Base-by-base conservation (phyloP, 1,284 basidiomycete species). In the Ceratobasidium theobromae region DNA sequence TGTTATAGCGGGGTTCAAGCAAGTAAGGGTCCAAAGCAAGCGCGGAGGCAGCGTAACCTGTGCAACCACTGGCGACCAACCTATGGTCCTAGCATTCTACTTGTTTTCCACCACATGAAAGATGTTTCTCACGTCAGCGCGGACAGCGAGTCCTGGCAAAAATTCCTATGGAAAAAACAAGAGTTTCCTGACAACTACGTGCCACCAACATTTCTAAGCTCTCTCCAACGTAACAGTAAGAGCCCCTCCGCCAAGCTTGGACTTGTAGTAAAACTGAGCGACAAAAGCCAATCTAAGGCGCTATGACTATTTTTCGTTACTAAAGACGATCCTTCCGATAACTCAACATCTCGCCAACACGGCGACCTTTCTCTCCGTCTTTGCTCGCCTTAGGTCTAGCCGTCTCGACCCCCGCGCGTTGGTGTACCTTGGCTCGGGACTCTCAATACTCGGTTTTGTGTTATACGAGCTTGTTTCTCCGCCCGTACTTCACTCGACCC, bases 101-200 rank as follows among this genome's bases (percentile, higher is more conserved):
- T n/a, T n/a, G n/a, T n/a, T n/a, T 4, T 30, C 51, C 60, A 65
- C 49, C 60, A 65, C 51, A 65, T 65, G 60, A 49, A 53, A 12
- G 4, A 53, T 65, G 60, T 11, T 27, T 21, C 35, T n/a, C 18
- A 25, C 32, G 27, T 16, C 23, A 14, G 11, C 3, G 3, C 46
- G 25, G 1, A 14, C 25, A 41, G 21, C 21, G 38, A 53, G 25
- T n/a, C 18, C 70, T 96, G 93, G 91, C 84, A 88, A 74, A 90
- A 87, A 73, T 81, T 91, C n/a, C 83, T 98, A 18, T 97, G 93
- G 93, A 86, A 86, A 73, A 79, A 76, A 68, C 89, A 90, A 73
- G 79, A 83, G 4, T 90, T 83, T 74, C 86, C 90, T 14, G 95
- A 97, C 77, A 94, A 95, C 75, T 86, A 93, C 77, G 88, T 97